Conservation (phyloP, 2,329 filamentous ascomycete genomes). For the Pseudogymnoascus sp. region DNA sequence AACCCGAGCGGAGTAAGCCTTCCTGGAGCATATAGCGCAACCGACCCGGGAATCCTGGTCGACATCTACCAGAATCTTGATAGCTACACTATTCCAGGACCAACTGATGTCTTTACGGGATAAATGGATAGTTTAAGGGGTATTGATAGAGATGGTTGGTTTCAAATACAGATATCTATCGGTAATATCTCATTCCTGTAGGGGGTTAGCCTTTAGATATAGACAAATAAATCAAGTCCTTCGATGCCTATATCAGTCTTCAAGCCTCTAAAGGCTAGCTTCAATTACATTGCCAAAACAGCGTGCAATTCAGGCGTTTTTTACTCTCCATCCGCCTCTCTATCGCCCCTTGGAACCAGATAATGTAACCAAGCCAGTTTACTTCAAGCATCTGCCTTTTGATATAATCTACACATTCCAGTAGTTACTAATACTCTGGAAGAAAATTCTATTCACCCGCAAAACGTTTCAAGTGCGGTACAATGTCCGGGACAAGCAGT, state of each 20-base stretch:
- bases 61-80: constrained; percentile 34
- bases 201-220: not conserved
- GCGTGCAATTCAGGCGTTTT: not conserved
- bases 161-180: not conserved
- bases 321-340: too few relatives aligned
- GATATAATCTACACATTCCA: too few relatives aligned
- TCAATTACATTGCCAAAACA: not conserved
- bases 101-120: constrained; percentile 24
- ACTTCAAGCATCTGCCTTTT: too few relatives aligned
- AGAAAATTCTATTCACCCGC: too few relatives aligned
- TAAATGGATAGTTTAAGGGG: not conserved
- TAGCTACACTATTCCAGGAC: constrained; percentile 33
- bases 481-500: too few relatives aligned
- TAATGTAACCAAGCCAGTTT: too few relatives aligned
- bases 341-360: too few relatives aligned
- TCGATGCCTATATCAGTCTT: not conserved
- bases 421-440: too few relatives aligned
- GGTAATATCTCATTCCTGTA: not conserved
- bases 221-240: not conserved
- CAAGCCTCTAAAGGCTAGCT: not conserved
- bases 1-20: constrained; percentile 36
- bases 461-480: too few relatives aligned
- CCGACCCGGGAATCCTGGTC: constrained; percentile 40
- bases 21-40: constrained; percentile 39
- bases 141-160: not conserved